Evolutionary conservation across 75 land plant species (phyloP), one percentile per base, ranked within the genome.

Genomic region (Sequoia sempervirens): DNA sequence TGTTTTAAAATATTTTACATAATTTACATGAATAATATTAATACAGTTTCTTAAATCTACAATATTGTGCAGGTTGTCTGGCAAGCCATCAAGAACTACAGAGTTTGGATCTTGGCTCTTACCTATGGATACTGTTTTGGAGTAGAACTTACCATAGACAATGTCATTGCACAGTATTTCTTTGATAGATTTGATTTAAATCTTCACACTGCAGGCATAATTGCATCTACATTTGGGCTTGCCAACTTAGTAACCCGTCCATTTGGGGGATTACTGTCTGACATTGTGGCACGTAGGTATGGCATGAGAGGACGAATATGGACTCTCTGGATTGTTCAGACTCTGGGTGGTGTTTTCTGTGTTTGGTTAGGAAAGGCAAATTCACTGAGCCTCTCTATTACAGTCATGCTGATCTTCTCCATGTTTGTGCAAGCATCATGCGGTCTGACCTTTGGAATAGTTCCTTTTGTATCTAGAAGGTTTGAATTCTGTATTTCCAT

Each of bases 291-390:
- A 4, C 69, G 81, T 4, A 41, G 52, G 8, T 92, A 83, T 41
- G 97, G 97, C 37, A 95, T 95, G 97, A 82, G 96, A 13, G 97
- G 91, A 17, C 87, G 97, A 56, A 86, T 95, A 20, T 96, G 96
- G 98, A 85, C 70, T 7, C 87, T 94, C 8, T 96, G 95, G 95
- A 88, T 87, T 64, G 87, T 96, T 69, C 96, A 94, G 79, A 94
- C 98, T 0, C 41, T 88, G 0, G 96, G 95, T 18, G 98, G 96
- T 2, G 84, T 84, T 32, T 87, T 93, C 72, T 95, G 96, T 81
- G 85, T 96, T 41, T 85, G 84, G 69, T 89, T 94, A 34, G 96
- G 95, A 20, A 84, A 70, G 6, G 84, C 89, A 37, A 82, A 84
- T 17, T 53, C 85, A 3, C 90, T 96, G 47, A 84, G 89, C 2